Evolutionary conservation across 2,329 filamentous ascomycete genomes (phyloP), one percentile per base, ranked within the genome.

Genomic region (Botrytis pseudocinerea): DNA sequence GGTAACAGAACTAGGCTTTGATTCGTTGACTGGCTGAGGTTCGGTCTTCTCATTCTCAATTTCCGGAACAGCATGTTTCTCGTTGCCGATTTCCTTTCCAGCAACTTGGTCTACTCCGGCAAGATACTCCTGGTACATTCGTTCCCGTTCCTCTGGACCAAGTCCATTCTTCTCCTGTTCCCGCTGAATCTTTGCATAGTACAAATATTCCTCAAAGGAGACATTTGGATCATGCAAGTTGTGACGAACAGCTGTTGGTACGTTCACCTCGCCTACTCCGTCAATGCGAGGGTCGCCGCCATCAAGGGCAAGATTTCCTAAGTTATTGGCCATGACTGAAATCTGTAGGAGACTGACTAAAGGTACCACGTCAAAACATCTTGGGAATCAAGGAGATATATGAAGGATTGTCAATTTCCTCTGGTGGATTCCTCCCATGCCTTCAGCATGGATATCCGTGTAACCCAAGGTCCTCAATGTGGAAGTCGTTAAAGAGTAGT

Each of bases 151-250:
- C 71, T 59, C 73, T 59, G 69, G 76, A 63, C 63, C 74, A 25
- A 70, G 62, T 44, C 74, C 73, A 14, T 73, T 32, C 32, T 7
- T 77, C 72, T 75, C 81, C 76, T 70, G 79, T 75, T 69, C 74
- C 9, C 70, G 77, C 74, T 25, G 80, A 79, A 73, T 81, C 65
- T 78, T 74, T 20, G 80, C 81, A 70, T 80, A 82, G 74, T 80
- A 79, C 68, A 78, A 71, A 70, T 82, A 82, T 74, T 82, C 80
- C 66, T 82, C 80, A 59, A 82, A 79, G 0, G 76, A 68, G 40
- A 82, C 74, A 71, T 69, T 76, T 8, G 78, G 73, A 59, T 82
- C 80, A 77, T 75, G 79, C 73, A 72, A 73, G 40, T 68, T 73
- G 61, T 32, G 72, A 66, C 60, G 70, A 57, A 66, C 70, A 22